These are phyloP conservation scores for Desmodesmus armatus DNA, from an alignment of 139 green algal genomes.

Conservation along the genomic window DNA sequence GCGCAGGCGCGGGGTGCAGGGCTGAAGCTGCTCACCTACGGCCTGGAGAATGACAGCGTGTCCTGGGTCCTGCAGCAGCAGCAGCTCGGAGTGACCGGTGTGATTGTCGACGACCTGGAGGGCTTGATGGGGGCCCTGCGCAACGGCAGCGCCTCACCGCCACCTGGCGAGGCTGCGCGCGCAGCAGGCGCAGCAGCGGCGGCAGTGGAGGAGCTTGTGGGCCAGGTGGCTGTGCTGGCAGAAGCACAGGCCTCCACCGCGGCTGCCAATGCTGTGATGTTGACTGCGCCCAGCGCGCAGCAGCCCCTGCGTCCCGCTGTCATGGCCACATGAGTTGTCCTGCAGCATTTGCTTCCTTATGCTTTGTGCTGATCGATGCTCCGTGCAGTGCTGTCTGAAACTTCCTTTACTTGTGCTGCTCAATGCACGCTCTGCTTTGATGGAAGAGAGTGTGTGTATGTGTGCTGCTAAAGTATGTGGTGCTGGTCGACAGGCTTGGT, in stretches of 20 bases:
- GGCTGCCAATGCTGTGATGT: background rate
- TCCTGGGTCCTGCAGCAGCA: conserved; percentile 72
- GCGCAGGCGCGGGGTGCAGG: conserved; percentile 45
- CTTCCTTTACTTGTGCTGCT: background rate
- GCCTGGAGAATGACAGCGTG: conserved; percentile 81
- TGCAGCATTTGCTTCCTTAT: background rate
- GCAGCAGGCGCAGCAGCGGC: background rate
- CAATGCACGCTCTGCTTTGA: background rate
- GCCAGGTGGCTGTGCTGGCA: too few species aligned
- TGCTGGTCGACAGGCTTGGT: background rate
- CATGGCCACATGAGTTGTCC: background rate
- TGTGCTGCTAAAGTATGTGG: too few species aligned
- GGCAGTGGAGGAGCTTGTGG: background rate
- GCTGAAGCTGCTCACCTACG: conserved; percentile 85
- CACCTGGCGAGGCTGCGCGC: background rate
- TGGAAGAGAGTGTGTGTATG: too few species aligned
- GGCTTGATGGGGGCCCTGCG: conserved; percentile 15
- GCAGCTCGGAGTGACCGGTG: conserved; percentile 77
- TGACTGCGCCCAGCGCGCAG: too few species aligned
- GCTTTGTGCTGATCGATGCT: background rate
- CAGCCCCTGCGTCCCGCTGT: background rate
- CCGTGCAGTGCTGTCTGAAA: too few species aligned
- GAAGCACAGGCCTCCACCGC: background rate
- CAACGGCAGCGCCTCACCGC: too few species aligned
- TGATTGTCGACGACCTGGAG: conserved; percentile 83